Base-by-base conservation (phyloP, 1,139 yeast genomes). In the Candida smagusa region DNA sequence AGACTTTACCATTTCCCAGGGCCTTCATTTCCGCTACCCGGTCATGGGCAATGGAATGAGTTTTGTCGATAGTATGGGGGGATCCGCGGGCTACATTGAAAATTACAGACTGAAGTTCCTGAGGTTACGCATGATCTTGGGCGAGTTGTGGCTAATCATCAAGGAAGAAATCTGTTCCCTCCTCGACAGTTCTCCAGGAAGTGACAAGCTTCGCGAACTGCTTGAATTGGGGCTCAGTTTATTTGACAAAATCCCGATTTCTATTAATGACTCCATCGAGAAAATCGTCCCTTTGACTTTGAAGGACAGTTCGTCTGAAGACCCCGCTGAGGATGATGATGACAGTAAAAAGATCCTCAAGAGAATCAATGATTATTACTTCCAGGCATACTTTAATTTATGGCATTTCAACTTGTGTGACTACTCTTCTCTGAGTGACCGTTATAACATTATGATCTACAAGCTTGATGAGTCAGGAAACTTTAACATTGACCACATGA, bases 391-490 rank as follows among this genome's bases (percentile, higher is more conserved):
- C 56, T 81, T 81, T 49, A 81, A 82, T 52, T 69, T 81, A 45
- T 84, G 94, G 94, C 88, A 84, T 55, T 82, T 81, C 53, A 84
- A 84, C 51, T 60, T 84, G 36, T 79, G 89, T 51, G 92, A 84
- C 53, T 58, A 58, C 37, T 25, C 35, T 11, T 28, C 30, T 5
- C 25, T 32, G 23, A 29, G 27, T 7, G 34, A 37, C 12, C 44
- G 42, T 23, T 50, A 49, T 31, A 65, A 65, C 40, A 40, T 58
- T 2, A 58, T 65, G 54, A 50, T 59, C 5, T 61, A 65, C 41
- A 49, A 52, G 33, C 49, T 60, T 31, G 55, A 52, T 22, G 38
- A 44, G 9, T 22, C 30, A 6, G 67, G 67, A 1, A 54, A 59
- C 39, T 56, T 59, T 45, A 50, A 53, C 32, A 49, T 65, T 12